Evolutionary conservation across 495 filamentous ascomycete species (phyloP).

Genomic region (Lepraria neglecta): DNA sequence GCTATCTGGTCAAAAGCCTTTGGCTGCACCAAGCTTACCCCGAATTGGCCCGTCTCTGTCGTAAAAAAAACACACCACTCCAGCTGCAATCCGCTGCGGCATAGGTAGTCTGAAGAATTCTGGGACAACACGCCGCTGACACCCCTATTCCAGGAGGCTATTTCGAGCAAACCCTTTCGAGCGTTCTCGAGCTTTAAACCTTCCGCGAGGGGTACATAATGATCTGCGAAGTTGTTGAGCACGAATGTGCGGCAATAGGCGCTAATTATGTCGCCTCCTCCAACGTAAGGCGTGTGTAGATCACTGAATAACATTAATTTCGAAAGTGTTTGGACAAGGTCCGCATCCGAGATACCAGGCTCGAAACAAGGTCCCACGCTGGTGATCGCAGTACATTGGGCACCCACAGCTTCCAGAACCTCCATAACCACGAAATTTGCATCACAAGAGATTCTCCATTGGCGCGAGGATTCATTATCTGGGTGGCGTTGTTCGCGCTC

Average conservation of each 20-base stretch:
- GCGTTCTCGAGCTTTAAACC: neutral
- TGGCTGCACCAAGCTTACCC: neutral
- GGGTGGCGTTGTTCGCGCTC: neutral
- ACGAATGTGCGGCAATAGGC: neutral
- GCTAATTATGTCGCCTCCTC: neutral
- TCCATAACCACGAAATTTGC: neutral
- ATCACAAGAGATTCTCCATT: neutral
- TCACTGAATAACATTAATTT: neutral
- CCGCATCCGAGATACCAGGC: neutral
- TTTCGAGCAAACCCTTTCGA: neutral
- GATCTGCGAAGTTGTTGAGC: neutral
- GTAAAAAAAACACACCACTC: neutral
- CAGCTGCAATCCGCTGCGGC: accelerated
- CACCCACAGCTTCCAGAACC: neutral
- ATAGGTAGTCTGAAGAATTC: neutral
- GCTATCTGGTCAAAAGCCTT: neutral
- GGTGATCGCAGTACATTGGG: neutral
- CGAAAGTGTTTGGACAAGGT: neutral
- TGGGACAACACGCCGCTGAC: no score
- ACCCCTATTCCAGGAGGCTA: neutral
- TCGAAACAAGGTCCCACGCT: neutral
- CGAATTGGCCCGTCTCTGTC: neutral
- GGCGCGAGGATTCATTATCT: neutral
- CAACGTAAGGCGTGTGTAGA: neutral
- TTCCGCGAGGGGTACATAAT: neutral